phyloP scores from a whole-genome alignment of 352 stramenopile genomes.

The Pythium periplocum region DNA sequence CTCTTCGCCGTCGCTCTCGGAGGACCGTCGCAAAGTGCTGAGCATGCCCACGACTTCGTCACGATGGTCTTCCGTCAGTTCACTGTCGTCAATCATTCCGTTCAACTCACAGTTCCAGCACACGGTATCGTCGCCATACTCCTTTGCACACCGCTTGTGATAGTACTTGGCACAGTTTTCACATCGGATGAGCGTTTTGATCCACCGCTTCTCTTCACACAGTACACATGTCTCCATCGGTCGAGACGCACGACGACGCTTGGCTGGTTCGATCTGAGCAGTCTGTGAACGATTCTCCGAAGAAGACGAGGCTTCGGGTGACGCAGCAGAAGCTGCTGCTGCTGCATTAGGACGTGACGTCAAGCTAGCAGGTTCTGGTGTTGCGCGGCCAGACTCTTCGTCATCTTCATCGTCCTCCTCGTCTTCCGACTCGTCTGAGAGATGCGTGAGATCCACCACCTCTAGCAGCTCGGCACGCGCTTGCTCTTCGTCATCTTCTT shows the following conservation, averaged over 20 bases:
- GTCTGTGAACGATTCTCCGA: background rate
- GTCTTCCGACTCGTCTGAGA: constrained; percentile 47
- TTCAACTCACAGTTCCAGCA: constrained; percentile 78
- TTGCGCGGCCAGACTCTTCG: constrained; percentile 18
- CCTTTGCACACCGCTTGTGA: constrained; percentile 60
- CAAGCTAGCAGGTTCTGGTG: background rate
- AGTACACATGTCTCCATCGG: constrained; percentile 50
- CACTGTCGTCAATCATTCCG: constrained; percentile 71
- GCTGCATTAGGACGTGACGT: background rate
- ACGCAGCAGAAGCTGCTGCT: background rate
- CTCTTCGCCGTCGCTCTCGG: constrained; percentile 12
- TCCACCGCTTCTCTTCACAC: constrained; percentile 40
- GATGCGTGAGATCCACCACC: constrained; percentile 55
- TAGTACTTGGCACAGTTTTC: constrained; percentile 56
- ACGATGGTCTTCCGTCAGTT: constrained; percentile 47
- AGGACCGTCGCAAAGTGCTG: constrained; percentile 30
- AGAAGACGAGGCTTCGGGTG: background rate
- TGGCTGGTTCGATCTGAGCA: background rate
- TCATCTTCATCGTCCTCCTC: constrained; percentile 29
- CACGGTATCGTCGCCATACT: constrained; percentile 60
- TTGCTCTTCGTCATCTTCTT: constrained; percentile 28
- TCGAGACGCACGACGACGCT: constrained; percentile 1
- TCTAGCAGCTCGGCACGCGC: constrained; percentile 37
- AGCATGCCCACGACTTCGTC: constrained; percentile 42
- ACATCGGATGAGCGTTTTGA: constrained; percentile 36